Conservation (phyloP, 768 basidiomycete genomes). For the Clavulina sp. region DNA sequence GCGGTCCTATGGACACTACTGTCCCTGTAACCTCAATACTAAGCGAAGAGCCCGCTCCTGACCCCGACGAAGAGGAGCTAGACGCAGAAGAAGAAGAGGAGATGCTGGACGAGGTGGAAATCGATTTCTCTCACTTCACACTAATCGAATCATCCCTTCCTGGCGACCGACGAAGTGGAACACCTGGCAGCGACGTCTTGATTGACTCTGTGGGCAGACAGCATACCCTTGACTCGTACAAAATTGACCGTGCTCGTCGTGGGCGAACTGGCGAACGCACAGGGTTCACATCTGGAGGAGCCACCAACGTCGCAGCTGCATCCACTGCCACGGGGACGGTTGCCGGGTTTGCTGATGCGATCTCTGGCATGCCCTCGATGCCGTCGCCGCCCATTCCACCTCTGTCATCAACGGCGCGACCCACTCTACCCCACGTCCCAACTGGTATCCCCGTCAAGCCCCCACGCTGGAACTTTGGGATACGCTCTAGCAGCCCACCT, state of each 20-base stretch:
- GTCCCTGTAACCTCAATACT: too few relatives aligned
- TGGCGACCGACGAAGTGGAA: not conserved
- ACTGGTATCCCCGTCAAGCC: conserved; percentile 3
- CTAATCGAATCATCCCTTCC: conserved; percentile 7
- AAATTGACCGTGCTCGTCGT: too few relatives aligned
- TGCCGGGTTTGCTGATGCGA: too few relatives aligned
- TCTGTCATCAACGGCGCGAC: not conserved
- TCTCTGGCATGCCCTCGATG: too few relatives aligned
- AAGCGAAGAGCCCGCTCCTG: too few relatives aligned
- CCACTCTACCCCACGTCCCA: not conserved
- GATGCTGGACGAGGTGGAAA: not conserved
- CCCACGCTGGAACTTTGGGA: conserved; percentile 96
- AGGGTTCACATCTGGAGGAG: too few relatives aligned
- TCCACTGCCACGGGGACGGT: too few relatives aligned
- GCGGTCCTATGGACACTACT: not conserved
- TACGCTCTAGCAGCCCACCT: conserved; percentile 80
- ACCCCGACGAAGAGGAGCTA: conserved; percentile 1
- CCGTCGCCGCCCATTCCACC: not conserved
- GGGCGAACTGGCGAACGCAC: too few relatives aligned
- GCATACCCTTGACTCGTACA: too few relatives aligned
- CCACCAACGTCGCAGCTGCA: too few relatives aligned
- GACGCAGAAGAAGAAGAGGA: conserved; percentile 6
- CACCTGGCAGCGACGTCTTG: too few relatives aligned
- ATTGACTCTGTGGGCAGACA: too few relatives aligned
- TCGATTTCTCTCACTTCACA: conserved; percentile 21